Evolutionary conservation across 345 rosid species (phyloP), one percentile per base, ranked within the genome.

Genomic region (Eucalyptus polyanthemos): DNA sequence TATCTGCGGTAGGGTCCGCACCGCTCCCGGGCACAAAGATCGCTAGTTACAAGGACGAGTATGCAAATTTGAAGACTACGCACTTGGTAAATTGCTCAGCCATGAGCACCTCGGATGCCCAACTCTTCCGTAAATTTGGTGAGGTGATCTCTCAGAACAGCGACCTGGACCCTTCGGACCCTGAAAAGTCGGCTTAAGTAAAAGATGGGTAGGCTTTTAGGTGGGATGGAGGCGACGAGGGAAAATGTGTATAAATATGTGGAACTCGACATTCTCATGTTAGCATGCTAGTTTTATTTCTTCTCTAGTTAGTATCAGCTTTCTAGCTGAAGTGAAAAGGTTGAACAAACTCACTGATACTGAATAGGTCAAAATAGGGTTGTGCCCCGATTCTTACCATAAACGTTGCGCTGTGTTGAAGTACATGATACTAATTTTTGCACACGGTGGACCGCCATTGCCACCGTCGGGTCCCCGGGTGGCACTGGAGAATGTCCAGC

Each of bases 81-180:
- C 97, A 96, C 89, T 53, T 95, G 92, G 93, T 97, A 31, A 95
- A 95, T 50, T 97, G 95, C 87, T 95, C 99, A n/a, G 94, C 99
- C 6, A 96, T 96, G 96, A 96, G 99, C 94, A 95, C 99, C 54
- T 95, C 99, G 11, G 99, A 98, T 90, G 99, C 98, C 8, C 97
- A 98, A 86, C 98, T 97, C 86, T 97, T 98, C 92, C 95, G 94
- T 14, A 96, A 96, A 80, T 97, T 98, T 56, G 99, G 98, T 17
- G 97, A 98, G 95, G 99, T 98, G 40, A 98, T 97, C 90, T 97
- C 99, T 37, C 98, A 95, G 90, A 95, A 95, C 88, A 96, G 98
- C 24, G 89, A 87, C 14, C 83, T 90, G 86, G 80, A 47, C 8
- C 14, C 53, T 4, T 62, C 88, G 86, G 80, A 47, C 11, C 14